Evolutionary conservation across 768 basidiomycete genomes (phyloP).

Genomic region (Rhizopogon salebrosus): DNA sequence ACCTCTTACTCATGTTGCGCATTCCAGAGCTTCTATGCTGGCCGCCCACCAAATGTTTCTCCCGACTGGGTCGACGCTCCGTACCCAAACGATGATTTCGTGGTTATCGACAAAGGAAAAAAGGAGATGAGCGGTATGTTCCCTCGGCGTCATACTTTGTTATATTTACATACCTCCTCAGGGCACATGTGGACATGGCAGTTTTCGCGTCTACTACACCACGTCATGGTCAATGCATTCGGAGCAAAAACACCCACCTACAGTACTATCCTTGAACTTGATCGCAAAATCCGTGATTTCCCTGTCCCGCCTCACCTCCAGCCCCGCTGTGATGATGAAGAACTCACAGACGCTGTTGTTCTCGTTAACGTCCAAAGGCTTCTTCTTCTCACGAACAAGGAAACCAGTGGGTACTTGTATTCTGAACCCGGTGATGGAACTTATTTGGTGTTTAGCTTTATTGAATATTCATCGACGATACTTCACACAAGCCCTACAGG

Average conservation of each 20-base stretch:
- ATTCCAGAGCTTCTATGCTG: slow-evolving; percentile 55
- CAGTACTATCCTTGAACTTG: slow-evolving; percentile 47
- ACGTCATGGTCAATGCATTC: slow-evolving; percentile 45
- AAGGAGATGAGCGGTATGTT: slow-evolving; percentile 39
- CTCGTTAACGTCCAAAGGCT: slow-evolving; percentile 35
- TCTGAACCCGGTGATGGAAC: neutral
- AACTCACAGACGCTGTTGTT: slow-evolving; percentile 12
- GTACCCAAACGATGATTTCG: slow-evolving; percentile 41
- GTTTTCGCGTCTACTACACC: slow-evolving; percentile 48
- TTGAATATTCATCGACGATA: slow-evolving; percentile 64
- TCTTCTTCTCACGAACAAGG: slow-evolving; percentile 41
- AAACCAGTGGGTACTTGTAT: slow-evolving; percentile 36
- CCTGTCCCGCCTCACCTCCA: slow-evolving; percentile 44
- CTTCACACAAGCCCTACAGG: slow-evolving; percentile 62
- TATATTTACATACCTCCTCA: slow-evolving; percentile 17
- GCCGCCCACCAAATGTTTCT: slow-evolving; percentile 54
- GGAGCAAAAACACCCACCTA: slow-evolving; percentile 50
- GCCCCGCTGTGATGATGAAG: slow-evolving; percentile 23
- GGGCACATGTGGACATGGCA: slow-evolving; percentile 54
- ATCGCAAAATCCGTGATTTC: slow-evolving; percentile 58
- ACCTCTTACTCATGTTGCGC: neutral
- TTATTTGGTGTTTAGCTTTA: slow-evolving; percentile 35
- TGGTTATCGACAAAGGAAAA: slow-evolving; percentile 30
- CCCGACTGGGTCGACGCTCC: slow-evolving; percentile 51
- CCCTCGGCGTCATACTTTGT: neutral